Base-by-base conservation (phyloP, 2,329 filamentous ascomycete species). In the Bipolaris bicolor region DNA sequence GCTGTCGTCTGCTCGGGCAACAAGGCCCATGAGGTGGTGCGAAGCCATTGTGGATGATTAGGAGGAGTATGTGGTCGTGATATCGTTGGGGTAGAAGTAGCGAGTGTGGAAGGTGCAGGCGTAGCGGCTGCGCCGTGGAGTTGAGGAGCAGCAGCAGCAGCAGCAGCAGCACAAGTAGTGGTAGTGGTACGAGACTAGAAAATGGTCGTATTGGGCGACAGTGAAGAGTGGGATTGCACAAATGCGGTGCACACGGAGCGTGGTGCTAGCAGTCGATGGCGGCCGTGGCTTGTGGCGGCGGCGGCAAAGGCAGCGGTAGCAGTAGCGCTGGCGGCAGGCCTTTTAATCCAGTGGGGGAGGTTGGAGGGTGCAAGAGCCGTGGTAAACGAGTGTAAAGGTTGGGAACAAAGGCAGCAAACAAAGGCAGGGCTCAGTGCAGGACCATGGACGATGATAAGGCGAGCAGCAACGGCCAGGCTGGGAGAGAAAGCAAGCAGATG, bases 181-280 rank as follows among this genome's bases (percentile, higher is more conserved):
- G 52, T 47, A 16, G 71, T 75, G 16, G 65, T 58, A 71, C 71
- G 51, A 57, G 57, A 66, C 71, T 72, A 74, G 72, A 69, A 51
- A 68, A 71, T 62, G 47, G 66, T 63, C 49, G 61, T 57, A 54
- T 58, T 57, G 57, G 50, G 63, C 56, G 40, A 50, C 61, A 58
- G 58, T 55, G 57, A 48, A 39, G 49, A 15, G 37, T 7, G 51
- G 11, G 45, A 24, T 34, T 57, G 44, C 57, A 61, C 47, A 57
- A 60, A 46, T 58, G 59, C 52, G 37, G 48, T 55, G 58, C 49
- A 52, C 44, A 60, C 56, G 60, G 60, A 56, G 55, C 40, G 33
- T 53, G 55, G 46, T 56, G 49, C 58, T 57, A 58, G 43, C 34
- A 52, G 51, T 26, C 44, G 49, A 52, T 20, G 56, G 59, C 43